These are phyloP conservation scores for Mallotus repandus DNA, from an alignment of 441 rosid species.

Conservation along the genomic window DNA sequence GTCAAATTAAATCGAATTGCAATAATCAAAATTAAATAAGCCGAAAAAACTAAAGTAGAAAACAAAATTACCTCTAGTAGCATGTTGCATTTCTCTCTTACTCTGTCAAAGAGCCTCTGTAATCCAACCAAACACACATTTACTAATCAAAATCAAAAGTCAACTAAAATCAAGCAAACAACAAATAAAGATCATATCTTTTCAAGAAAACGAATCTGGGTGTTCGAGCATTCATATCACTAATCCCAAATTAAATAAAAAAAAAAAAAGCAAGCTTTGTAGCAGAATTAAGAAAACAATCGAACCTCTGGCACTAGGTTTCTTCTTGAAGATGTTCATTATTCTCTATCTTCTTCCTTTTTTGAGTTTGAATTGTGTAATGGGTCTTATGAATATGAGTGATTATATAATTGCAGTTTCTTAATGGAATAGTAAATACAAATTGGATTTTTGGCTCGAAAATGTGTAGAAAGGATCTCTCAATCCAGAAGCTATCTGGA, in stretches of 20 bases:
- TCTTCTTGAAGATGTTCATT: constrained; percentile 75
- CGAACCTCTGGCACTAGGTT: constrained; percentile 72
- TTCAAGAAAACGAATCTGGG: not conserved
- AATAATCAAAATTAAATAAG: constrained; percentile 5
- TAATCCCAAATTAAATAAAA: not conserved
- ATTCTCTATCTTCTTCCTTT: not conserved
- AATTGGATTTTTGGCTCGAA: constrained; percentile 4
- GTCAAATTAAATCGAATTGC: not conserved
- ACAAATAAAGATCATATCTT: not conserved
- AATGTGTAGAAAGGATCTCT: not conserved
- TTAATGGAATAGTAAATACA: not conserved
- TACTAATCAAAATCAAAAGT: constrained; percentile 13
- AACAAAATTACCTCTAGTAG: constrained; percentile 67
- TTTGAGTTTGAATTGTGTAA: not conserved
- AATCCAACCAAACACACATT: constrained; percentile 24
- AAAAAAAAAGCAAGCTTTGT: not conserved
- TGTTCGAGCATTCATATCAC: not conserved
- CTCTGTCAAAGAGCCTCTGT: constrained; percentile 91
- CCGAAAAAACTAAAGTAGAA: not conserved
- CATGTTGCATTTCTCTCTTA: constrained; percentile 84
- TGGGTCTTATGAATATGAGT: not conserved
- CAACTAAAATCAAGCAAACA: not conserved
- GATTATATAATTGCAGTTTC: not conserved
- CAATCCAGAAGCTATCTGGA: not conserved
- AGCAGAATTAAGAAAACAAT: not conserved